Percentiles rank a stretch among this genome's conserved stretches.
These are phyloP conservation scores for Colletotrichum coccodes DNA, from an alignment of 2,329 filamentous ascomycete species.

Conservation along the genomic window DNA sequence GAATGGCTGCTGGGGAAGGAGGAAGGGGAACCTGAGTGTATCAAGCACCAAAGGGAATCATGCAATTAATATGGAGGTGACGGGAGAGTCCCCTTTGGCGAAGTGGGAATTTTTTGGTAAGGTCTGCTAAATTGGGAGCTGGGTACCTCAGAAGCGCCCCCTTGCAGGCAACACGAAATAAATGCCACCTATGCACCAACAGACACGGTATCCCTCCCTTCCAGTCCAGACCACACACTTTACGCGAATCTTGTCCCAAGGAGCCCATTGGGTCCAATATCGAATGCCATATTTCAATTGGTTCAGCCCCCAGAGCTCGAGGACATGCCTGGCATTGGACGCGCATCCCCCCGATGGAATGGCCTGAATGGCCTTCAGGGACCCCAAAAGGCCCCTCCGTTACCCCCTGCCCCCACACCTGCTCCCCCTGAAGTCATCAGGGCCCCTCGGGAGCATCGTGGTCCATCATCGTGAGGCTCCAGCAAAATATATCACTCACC, in stretches of 20 bases:
- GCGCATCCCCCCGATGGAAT: conserved; percentile 27
- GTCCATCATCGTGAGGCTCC: neutral
- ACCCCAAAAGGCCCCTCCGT: conserved; percentile 2
- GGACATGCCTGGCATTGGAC: conserved; percentile 6
- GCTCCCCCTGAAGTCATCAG: conserved; percentile 20
- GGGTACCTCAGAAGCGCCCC: conserved; percentile 20
- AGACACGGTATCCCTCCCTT: conserved; percentile 31
- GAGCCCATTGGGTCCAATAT: neutral
- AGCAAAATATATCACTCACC: conserved; percentile 1
- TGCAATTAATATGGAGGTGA: conserved; percentile 32
- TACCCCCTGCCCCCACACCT: conserved; percentile 26
- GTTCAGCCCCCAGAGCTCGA: neutral
- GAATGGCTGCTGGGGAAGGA: conserved; percentile 5
- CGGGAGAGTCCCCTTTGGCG: conserved; percentile 15
- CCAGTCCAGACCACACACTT: conserved; percentile 23
- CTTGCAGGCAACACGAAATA: conserved; percentile 29
- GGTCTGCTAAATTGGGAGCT: conserved; percentile 28
- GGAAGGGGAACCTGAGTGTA: conserved; percentile 9
- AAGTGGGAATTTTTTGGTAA: conserved; percentile 28
- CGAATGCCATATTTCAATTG: conserved; percentile 2
- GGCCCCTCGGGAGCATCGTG: conserved; percentile 15
- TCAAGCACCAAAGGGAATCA: conserved; percentile 19
- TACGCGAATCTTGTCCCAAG: conserved; percentile 24
- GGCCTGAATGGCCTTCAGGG: conserved; percentile 14
- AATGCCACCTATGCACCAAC: conserved; percentile 35